phyloP scores from a whole-genome alignment of 2,329 filamentous ascomycete species.

The Pseudocercospora crystallina region DNA sequence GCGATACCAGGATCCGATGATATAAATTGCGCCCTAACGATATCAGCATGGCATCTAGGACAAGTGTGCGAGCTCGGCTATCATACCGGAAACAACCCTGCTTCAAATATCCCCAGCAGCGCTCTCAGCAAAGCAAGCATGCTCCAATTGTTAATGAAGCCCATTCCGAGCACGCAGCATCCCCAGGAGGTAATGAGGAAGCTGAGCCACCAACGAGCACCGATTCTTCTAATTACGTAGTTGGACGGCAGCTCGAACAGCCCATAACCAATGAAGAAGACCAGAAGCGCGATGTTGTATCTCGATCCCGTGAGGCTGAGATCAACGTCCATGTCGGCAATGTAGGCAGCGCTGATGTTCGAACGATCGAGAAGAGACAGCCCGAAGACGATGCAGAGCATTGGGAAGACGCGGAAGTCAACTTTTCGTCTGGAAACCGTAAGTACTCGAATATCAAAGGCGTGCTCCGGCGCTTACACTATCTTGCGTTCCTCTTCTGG shows the following conservation, averaged over 20 bases:
- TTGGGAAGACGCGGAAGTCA: slow-evolving; percentile 35
- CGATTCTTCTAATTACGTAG: slow-evolving; percentile 33
- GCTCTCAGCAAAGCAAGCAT: slow-evolving; percentile 56
- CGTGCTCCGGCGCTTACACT: slow-evolving; percentile 25
- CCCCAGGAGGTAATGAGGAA: slow-evolving; percentile 55
- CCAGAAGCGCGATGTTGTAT: slow-evolving; percentile 35
- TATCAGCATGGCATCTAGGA: no score
- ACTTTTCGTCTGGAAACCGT: slow-evolving; percentile 28
- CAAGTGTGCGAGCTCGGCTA: no score
- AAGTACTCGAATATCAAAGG: no score
- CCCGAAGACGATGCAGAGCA: slow-evolving; percentile 42
- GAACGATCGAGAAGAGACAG: slow-evolving; percentile 75
- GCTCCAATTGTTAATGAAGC: slow-evolving; percentile 56
- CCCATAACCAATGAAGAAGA: slow-evolving; percentile 36
- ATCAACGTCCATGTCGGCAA: slow-evolving; percentile 59
- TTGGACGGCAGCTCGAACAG: slow-evolving; percentile 37
- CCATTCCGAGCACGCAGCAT: slow-evolving; percentile 61
- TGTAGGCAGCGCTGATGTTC: slow-evolving; percentile 68
- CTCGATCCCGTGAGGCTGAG: slow-evolving; percentile 32
- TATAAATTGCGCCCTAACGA: slow-evolving; percentile 35
- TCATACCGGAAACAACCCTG: no score
- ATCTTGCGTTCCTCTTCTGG: slow-evolving; percentile 33
- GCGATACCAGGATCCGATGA: slow-evolving; percentile 30
- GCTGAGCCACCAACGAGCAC: slow-evolving; percentile 33
- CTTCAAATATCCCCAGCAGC: slow-evolving; percentile 61